A percentile compares a stretch with the other conserved stretches of the same genome.
Evolutionary conservation across 768 basidiomycete species (phyloP).

Genomic region (Boletus subcaerulescens): DNA sequence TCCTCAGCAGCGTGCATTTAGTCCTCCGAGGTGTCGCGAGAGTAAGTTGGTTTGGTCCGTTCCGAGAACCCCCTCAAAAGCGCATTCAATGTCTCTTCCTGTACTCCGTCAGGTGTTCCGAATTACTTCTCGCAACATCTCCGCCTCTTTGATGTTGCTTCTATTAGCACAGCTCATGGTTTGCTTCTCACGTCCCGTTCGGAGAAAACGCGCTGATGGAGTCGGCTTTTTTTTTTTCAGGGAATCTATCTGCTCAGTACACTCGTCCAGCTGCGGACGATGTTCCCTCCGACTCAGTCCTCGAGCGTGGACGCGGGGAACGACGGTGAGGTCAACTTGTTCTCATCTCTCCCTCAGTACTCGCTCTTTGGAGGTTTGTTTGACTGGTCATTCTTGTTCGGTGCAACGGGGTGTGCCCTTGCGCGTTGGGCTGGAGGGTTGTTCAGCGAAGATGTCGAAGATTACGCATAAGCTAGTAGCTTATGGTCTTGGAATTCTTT

Average conservation of each 20-base stretch:
- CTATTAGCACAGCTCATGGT: conserved; percentile 84
- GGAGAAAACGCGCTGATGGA: not conserved
- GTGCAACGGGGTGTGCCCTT: conserved; percentile 47
- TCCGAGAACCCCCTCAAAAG: not conserved
- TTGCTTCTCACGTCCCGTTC: conserved; percentile 15
- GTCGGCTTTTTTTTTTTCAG: conserved; percentile 35
- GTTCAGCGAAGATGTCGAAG: conserved; percentile 18
- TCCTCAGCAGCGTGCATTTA: conserved; percentile 65
- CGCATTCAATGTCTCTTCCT: not conserved
- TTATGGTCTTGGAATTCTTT: not conserved
- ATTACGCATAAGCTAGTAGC: conserved; percentile 2
- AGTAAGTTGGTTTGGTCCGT: conserved; percentile 32
- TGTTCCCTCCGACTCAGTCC: conserved; percentile 60
- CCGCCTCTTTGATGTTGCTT: conserved; percentile 74
- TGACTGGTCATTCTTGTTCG: conserved; percentile 66
- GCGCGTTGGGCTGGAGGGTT: conserved; percentile 53
- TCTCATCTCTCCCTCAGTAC: conserved; percentile 70
- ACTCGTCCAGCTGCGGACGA: conserved; percentile 75
- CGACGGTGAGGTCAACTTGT: conserved; percentile 46
- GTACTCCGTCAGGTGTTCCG: conserved; percentile 46
- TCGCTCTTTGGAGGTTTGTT: conserved; percentile 73
- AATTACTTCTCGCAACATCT: conserved; percentile 65
- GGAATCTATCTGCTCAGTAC: conserved; percentile 83
- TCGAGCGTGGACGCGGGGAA: conserved; percentile 8
- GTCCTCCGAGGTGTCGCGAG: conserved; percentile 68